Evolutionary conservation across 768 basidiomycete species (phyloP).

Genomic region (Pleurotus ostreatus): DNA sequence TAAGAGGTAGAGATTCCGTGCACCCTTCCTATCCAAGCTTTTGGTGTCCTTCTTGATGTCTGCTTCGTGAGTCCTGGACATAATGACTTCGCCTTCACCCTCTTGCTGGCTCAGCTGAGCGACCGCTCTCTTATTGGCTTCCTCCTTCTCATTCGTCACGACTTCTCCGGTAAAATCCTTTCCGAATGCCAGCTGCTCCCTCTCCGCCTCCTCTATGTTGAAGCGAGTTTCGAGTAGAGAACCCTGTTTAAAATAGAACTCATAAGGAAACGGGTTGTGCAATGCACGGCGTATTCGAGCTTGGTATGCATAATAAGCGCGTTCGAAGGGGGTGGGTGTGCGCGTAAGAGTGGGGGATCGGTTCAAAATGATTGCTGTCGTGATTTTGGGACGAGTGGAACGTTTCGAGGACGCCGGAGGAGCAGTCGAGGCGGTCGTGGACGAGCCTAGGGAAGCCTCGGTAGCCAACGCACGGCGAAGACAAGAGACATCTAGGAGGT

Average conservation of each 20-base stretch:
- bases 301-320: constrained; percentile 82
- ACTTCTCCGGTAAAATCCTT: constrained; percentile 46
- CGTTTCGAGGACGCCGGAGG: constrained; percentile 23
- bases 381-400: constrained; percentile 33
- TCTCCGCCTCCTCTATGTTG: constrained; percentile 65
- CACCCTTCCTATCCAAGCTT: constrained; percentile 78
- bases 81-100: constrained; percentile 58
- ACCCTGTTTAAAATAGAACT: constrained; percentile 94
- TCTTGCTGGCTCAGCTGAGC: constrained; percentile 49
- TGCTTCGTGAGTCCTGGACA: constrained; percentile 57
- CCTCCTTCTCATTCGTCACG: constrained; percentile 39
- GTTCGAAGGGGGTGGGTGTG: constrained; percentile 69
- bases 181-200: constrained; percentile 76
- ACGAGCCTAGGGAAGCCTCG: constrained; percentile 24
- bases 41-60: constrained; percentile 59
- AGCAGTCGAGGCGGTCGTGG: constrained; percentile 14
- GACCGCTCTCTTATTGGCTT: constrained; percentile 49
- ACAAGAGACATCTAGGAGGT: constrained; percentile 7
- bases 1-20: constrained; percentile 81
- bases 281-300: constrained; percentile 78
- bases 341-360: constrained; percentile 74
- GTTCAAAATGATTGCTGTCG: constrained; percentile 71
- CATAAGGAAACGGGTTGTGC: constrained; percentile 82
- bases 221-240: constrained; percentile 82
- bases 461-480: constrained; percentile 41